Evolutionary conservation across 495 filamentous ascomycete genomes (phyloP).

Genomic region (Delitschia confertaspora): DNA sequence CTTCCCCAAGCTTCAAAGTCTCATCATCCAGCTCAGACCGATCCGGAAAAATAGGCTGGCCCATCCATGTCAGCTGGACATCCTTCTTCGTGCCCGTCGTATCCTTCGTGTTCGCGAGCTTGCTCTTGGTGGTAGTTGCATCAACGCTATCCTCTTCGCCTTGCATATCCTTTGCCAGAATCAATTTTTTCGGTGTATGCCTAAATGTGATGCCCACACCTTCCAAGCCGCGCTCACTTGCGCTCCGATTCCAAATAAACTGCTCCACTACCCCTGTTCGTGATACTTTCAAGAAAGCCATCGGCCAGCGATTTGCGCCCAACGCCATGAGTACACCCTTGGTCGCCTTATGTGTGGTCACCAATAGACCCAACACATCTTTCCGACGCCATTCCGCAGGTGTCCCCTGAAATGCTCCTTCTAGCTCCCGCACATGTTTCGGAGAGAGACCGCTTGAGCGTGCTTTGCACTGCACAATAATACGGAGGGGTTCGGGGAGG

Average conservation of each 20-base stretch:
- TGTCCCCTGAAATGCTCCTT: conserved; percentile 66
- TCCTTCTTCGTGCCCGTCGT: conserved; percentile 14
- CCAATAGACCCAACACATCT: conserved; percentile 56
- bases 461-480: conserved; percentile 79
- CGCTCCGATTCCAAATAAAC: conserved; percentile 61
- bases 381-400: conserved; percentile 57
- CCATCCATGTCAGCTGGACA: conserved; percentile 28
- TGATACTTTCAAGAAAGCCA: conserved; percentile 49
- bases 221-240: conserved; percentile 54
- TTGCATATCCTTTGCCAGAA: neutral
- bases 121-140: conserved; percentile 1
- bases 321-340: conserved; percentile 58
- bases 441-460: conserved; percentile 38
- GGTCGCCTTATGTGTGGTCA: conserved; percentile 44
- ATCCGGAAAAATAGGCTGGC: conserved; percentile 18
- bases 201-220: conserved; percentile 52
- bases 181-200: conserved; percentile 34
- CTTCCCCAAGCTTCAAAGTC: conserved; percentile 8
- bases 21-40: conserved; percentile 13
- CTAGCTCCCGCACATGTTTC: conserved; percentile 68
- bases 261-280: conserved; percentile 46
- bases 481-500: conserved; percentile 42
- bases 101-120: neutral
- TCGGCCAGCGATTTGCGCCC: conserved; percentile 54
- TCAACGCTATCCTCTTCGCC: conserved; percentile 7